These are phyloP conservation scores for Boletus rex-veris DNA, from an alignment of 768 basidiomycete species.

Conservation along the genomic window DNA sequence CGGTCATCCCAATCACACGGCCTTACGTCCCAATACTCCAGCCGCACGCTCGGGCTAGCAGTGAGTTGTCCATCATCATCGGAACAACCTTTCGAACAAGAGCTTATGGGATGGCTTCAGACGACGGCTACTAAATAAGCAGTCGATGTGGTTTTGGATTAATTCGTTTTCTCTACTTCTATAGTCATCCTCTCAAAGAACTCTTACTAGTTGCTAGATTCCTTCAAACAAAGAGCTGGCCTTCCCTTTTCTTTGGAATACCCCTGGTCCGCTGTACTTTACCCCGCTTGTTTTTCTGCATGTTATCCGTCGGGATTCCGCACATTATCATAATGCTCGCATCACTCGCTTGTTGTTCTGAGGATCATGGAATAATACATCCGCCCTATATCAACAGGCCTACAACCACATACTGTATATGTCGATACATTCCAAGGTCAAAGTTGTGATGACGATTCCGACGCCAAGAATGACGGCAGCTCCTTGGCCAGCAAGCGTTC, in stretches of 20 bases:
- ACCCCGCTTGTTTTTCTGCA: conserved; percentile 34
- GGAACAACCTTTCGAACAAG: conserved; percentile 33
- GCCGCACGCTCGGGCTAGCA: conserved; percentile 68
- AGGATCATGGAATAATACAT: conserved; percentile 6
- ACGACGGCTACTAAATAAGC: conserved; percentile 33
- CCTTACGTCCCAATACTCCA: conserved; percentile 71
- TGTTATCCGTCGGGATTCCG: conserved; percentile 36
- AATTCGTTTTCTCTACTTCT: conserved; percentile 1
- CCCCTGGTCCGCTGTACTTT: conserved; percentile 42
- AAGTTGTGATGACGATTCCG: background rate
- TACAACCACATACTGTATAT: background rate
- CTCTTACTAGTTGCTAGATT: conserved; percentile 28
- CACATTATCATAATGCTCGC: conserved; percentile 38
- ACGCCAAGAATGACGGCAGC: conserved; percentile 22
- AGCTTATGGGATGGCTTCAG: conserved; percentile 38
- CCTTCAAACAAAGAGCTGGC: conserved; percentile 34
- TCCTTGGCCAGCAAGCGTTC: conserved; percentile 41
- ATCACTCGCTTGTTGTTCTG: conserved; percentile 26
- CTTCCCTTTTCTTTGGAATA: conserved; percentile 33
- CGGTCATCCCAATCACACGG: conserved; percentile 66
- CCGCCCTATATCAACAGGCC: background rate
- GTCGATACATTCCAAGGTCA: background rate
- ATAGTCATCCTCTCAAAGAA: conserved; percentile 12
- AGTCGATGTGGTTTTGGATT: conserved; percentile 12
- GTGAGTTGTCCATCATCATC: conserved; percentile 47